Evolutionary conservation across 441 rosid genomes (phyloP).

Genomic region (Corymbia calophylla): DNA sequence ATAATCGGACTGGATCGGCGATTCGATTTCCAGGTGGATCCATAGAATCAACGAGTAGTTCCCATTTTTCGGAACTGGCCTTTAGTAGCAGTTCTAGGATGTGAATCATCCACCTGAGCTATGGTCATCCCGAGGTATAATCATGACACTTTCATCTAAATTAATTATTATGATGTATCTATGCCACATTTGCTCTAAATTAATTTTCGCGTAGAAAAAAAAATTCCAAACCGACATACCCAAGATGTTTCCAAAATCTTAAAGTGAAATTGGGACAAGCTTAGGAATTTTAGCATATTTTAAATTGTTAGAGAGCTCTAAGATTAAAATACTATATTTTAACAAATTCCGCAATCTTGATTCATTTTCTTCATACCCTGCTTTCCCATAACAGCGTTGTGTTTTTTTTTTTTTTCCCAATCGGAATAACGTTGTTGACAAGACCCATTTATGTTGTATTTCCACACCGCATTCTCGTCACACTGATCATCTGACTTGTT

Average conservation of each 20-base stretch:
- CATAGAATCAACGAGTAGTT: too few species aligned
- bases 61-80: too few species aligned
- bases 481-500: not conserved
- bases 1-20: too few species aligned
- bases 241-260: not conserved
- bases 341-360: not conserved
- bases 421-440: not conserved
- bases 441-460: not conserved
- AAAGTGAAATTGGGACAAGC: not conserved
- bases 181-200: not conserved
- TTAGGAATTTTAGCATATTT: not conserved
- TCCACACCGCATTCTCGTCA: not conserved
- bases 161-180: accelerated
- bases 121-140: not conserved
- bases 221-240: accelerated
- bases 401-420: too few species aligned
- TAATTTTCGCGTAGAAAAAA: too few species aligned
- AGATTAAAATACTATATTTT: too few species aligned
- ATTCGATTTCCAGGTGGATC: too few species aligned
- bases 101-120: too few species aligned
- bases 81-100: too few species aligned
- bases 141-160: not conserved
- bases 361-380: not conserved
- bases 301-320: accelerated
- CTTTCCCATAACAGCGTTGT: not conserved